Conservation (phyloP, 75 land plant genomes). For the Cunninghamia lanceolata region DNA sequence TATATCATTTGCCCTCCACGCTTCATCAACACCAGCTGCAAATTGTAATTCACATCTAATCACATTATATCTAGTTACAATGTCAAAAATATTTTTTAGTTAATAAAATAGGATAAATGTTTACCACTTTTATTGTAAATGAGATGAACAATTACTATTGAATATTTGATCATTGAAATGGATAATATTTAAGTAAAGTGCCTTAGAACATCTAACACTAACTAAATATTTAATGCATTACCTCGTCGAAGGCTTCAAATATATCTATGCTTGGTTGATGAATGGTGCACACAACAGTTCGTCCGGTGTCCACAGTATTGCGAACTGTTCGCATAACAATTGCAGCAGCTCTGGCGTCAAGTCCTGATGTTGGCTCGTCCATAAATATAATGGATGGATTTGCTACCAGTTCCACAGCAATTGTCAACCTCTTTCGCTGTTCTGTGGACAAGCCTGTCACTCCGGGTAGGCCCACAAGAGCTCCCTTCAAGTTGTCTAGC, state of each 20-base stretch:
- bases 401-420: slow-evolving; percentile 75
- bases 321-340: slow-evolving; percentile 88
- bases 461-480: slow-evolving; percentile 79
- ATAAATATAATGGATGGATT: slow-evolving; percentile 86
- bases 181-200: too few relatives aligned
- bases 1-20: slow-evolving; percentile 52
- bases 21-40: slow-evolving; percentile 45
- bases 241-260: slow-evolving; percentile 93
- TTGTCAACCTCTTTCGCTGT: slow-evolving; percentile 72
- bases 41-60: too few relatives aligned
- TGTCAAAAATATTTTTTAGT: too few relatives aligned
- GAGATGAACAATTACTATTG: too few relatives aligned
- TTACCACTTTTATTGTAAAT: too few relatives aligned
- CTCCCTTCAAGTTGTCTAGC: slow-evolving; percentile 42
- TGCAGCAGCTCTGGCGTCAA: slow-evolving; percentile 89
- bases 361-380: slow-evolving; percentile 89
- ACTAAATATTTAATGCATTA: neutral
- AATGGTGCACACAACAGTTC: slow-evolving; percentile 83
- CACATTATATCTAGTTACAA: too few relatives aligned
- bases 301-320: slow-evolving; percentile 84
- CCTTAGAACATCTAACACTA: too few relatives aligned
- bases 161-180: too few relatives aligned
- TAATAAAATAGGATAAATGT: too few relatives aligned
- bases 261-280: slow-evolving; percentile 89
- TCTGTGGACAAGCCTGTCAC: slow-evolving; percentile 79